Base-by-base conservation (phyloP, 352 stramenopile species). In the Pythium utonaiense region DNA sequence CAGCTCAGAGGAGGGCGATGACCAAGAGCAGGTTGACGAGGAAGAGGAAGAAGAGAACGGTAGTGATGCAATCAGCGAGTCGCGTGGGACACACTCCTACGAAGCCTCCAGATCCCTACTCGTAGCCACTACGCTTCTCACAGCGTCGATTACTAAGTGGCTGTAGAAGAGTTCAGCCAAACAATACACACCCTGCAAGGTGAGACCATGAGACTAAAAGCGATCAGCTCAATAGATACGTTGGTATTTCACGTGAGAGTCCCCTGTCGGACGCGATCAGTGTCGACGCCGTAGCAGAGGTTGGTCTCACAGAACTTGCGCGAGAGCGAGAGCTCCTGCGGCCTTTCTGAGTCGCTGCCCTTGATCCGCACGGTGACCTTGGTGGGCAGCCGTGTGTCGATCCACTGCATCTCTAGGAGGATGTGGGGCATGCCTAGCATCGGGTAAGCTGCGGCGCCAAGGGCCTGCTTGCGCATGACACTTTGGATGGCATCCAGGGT, bases 371-470 rank as follows among this genome's bases (percentile, higher is more conserved):
- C 77, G 6, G 60, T 64, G 10, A 87, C 77, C 53, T 67, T 64
- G 4, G 77, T 80, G 12, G 75, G 77, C 63, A 87, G 62, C 16
- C 73, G 77, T 40, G 77, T 83, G 66, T 87, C 77, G 60, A 87
- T 77, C 75, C 75, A 83, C 58, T 87, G 77, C 40, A 87, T 49
- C 62, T 85, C 74, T 22, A 87, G 28, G 10, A 79, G 61, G 30
- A 85, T 16, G 31, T 85, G 75, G 41, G 77, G 74, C 66, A 69
- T 62, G 17, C 71, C 74, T 19, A 79, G 72, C 62, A 80, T 76
- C 21, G 70, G 65, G 56, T 77, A 77, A 48, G 73, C 61, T 25
- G 57, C 65, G 1, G 64, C 73, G 21, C 74, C 74, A 30, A 74
- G 31, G 27, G 74, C 71, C 53, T 83, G 71, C 52, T 74, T 73